Percentiles rank a stretch among this genome's conserved stretches.
Evolutionary conservation across 805 yeast species (phyloP).

Genomic region (Priceomyces carsonii): DNA sequence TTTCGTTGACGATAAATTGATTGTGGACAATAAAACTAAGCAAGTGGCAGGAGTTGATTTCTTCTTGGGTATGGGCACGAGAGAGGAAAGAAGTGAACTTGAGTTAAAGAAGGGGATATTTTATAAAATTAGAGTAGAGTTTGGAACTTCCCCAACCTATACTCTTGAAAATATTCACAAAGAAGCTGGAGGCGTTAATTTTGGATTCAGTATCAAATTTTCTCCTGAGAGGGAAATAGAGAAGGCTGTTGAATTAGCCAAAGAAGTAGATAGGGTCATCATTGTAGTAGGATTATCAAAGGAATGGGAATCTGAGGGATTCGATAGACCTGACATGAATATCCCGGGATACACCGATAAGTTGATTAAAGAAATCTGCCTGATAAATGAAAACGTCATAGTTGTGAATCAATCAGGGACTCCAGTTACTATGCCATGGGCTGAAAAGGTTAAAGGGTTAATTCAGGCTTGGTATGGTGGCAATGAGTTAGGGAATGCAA

Average conservation of each 20-base stretch:
- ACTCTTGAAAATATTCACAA: slow-evolving; percentile 13
- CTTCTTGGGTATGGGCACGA: slow-evolving; percentile 54
- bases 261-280: slow-evolving; percentile 52
- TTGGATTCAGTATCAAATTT: slow-evolving; percentile 22
- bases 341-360: slow-evolving; percentile 51
- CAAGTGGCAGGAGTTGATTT: slow-evolving; percentile 52
- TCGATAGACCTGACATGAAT: slow-evolving; percentile 51
- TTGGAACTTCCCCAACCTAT: slow-evolving; percentile 49
- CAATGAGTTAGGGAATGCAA: slow-evolving; percentile 55
- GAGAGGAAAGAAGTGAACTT: slow-evolving; percentile 45
- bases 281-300: slow-evolving; percentile 51
- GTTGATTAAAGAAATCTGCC: slow-evolving; percentile 44
- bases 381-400: slow-evolving; percentile 51
- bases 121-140: slow-evolving; percentile 50
- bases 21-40: slow-evolving; percentile 56
- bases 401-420: slow-evolving; percentile 62
- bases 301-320: slow-evolving; percentile 64
- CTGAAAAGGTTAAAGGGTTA: slow-evolving; percentile 37
- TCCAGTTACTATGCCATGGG: slow-evolving; percentile 62
- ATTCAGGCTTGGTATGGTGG: slow-evolving; percentile 62
- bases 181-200: slow-evolving; percentile 25
- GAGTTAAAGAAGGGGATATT: slow-evolving; percentile 42
- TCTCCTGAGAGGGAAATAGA: slow-evolving; percentile 22
- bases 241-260: slow-evolving; percentile 51
- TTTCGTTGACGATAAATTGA: slow-evolving; percentile 50